A percentile compares a stretch with the other conserved stretches of the same genome.
phyloP scores from a whole-genome alignment of 257 asterid genomes.

The Nyctanthes arbortristis region DNA sequence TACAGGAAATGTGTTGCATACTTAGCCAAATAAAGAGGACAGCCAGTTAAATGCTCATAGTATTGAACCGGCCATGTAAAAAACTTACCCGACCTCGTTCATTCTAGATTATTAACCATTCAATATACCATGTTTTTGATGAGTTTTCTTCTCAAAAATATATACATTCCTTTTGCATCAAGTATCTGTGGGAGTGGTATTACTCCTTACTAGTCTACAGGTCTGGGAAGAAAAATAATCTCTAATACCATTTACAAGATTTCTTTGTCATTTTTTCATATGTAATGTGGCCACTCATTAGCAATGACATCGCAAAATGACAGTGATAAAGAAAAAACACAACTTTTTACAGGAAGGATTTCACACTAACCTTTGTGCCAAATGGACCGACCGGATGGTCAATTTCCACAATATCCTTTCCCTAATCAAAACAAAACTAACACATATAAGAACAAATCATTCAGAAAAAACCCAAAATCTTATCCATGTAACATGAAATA shows the following conservation, averaged over 20 bases:
- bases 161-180: too few relatives aligned
- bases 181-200: neutral
- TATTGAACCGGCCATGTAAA: neutral
- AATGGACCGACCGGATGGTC: conserved; percentile 83
- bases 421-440: conserved; percentile 38
- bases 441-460: neutral
- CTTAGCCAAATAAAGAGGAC: too few relatives aligned
- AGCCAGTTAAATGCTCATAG: too few relatives aligned
- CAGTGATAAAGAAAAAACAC: neutral
- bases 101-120: neutral
- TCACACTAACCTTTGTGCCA: conserved; percentile 81
- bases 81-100: too few relatives aligned
- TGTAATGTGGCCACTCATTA: conserved; percentile 10
- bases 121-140: neutral
- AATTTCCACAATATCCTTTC: conserved; percentile 59
- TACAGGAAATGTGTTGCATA: too few relatives aligned
- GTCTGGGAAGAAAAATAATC: neutral
- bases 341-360: neutral
- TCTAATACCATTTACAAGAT: too few relatives aligned
- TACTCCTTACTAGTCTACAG: neutral
- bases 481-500: neutral
- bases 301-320: neutral
- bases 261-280: too few relatives aligned
- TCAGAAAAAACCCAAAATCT: neutral
- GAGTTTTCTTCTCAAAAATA: neutral